These are phyloP conservation scores for Aegilops sharonensis DNA, from an alignment of 176 grass and related monocot genomes.

Conservation along the genomic window DNA sequence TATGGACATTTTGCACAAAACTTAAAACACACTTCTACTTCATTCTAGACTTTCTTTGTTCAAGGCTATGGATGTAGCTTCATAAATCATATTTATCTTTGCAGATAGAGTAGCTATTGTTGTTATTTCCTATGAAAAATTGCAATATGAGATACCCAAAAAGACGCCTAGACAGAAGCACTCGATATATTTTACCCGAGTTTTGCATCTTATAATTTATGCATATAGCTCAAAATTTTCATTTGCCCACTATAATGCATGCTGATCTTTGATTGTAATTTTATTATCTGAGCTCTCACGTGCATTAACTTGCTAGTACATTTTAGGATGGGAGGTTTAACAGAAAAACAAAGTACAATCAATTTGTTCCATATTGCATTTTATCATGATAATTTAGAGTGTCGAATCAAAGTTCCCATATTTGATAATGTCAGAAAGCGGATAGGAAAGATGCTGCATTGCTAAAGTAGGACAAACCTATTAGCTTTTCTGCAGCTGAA, in stretches of 20 bases:
- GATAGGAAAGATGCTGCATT: background rate
- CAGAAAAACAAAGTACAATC: background rate
- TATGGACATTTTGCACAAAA: background rate
- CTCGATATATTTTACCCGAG: background rate
- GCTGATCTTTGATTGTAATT: background rate
- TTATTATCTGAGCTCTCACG: background rate
- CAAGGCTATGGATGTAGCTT: background rate
- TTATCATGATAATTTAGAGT: background rate
- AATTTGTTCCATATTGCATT: background rate
- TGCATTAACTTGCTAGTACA: background rate
- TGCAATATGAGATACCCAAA: background rate
- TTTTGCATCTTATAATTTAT: background rate
- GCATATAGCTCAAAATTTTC: background rate
- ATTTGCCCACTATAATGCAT: background rate
- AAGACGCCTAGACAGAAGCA: background rate
- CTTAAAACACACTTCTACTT: background rate
- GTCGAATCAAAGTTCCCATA: background rate
- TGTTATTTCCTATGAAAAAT: background rate
- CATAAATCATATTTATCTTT: background rate
- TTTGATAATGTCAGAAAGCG: background rate
- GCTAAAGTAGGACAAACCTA: constrained; percentile 32
- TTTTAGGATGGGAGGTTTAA: background rate
- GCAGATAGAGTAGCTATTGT: background rate
- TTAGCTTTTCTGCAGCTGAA: constrained; percentile 57
- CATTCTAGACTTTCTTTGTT: background rate